Conservation (phyloP, 257 asterid species). For the Nemophila menziesii region DNA sequence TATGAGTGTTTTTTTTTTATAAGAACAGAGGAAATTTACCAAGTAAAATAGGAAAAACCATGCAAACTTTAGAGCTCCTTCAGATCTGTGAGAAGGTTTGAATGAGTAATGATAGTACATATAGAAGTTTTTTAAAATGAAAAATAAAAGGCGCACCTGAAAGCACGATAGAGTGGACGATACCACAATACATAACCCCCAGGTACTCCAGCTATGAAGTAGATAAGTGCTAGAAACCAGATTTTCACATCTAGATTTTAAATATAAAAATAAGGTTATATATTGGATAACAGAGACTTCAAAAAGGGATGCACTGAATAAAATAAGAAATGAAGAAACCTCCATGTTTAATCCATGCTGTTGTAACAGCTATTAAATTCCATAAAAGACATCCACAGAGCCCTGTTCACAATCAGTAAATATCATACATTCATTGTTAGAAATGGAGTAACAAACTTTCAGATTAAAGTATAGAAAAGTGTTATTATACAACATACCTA, state of each 20-base stretch:
- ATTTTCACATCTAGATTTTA: slow-evolving; percentile 25
- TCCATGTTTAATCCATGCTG: slow-evolving; percentile 86
- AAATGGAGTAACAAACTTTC: not conserved
- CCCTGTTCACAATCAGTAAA: slow-evolving; percentile 42
- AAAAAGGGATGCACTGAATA: not conserved
- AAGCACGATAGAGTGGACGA: slow-evolving; percentile 90
- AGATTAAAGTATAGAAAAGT: too few species aligned
- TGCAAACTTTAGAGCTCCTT: slow-evolving; percentile 74
- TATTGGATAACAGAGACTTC: not conserved
- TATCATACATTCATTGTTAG: not conserved
- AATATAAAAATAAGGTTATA: not conserved
- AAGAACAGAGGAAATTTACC: slow-evolving; percentile 26
- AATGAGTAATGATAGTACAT: not conserved
- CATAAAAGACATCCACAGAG: slow-evolving; percentile 57
- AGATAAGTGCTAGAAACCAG: slow-evolving; percentile 91
- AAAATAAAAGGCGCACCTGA: slow-evolving; percentile 39
- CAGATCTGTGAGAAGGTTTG: slow-evolving; percentile 46
- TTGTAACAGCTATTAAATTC: slow-evolving; percentile 75
- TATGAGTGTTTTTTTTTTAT: not conserved
- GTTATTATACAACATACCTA: slow-evolving; percentile 40
- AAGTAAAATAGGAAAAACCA: slow-evolving; percentile 85
- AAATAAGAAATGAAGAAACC: slow-evolving; percentile 31
- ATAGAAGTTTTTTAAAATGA: not conserved
- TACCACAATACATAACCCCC: slow-evolving; percentile 94
- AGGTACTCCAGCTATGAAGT: slow-evolving; percentile 90